Conservation (phyloP, 768 basidiomycete genomes). For the Amanita jacksonii region DNA sequence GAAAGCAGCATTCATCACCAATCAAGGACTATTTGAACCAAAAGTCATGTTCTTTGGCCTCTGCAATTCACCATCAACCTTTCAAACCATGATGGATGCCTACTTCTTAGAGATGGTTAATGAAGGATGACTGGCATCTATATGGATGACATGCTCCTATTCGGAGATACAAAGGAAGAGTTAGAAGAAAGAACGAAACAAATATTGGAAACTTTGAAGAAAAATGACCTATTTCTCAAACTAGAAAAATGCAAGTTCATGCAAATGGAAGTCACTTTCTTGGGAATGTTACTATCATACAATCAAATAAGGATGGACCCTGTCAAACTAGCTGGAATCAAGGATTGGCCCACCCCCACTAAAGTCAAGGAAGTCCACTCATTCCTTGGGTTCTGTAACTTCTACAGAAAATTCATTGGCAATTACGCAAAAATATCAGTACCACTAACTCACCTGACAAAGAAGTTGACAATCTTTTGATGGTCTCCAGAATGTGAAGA, state of each 20-base stretch:
- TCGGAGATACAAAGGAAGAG: background rate
- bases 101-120: slow-evolving; percentile 13
- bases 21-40: slow-evolving; percentile 13
- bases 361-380: slow-evolving; percentile 23
- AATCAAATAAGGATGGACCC: slow-evolving; percentile 26
- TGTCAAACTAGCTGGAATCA: slow-evolving; percentile 25
- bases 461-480: slow-evolving; percentile 17
- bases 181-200: background rate
- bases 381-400: slow-evolving; percentile 36
- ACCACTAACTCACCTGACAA: slow-evolving; percentile 19
- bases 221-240: background rate
- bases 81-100: slow-evolving; percentile 32
- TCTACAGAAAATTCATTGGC: slow-evolving; percentile 25
- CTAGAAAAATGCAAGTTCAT: background rate
- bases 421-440: slow-evolving; percentile 20
- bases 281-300: slow-evolving; percentile 23
- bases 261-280: slow-evolving; percentile 15
- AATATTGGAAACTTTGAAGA: background rate
- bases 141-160: slow-evolving; percentile 18
- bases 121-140: slow-evolving; percentile 24
- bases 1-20: slow-evolving; percentile 32
- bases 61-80: slow-evolving; percentile 19
- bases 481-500: slow-evolving; percentile 16
- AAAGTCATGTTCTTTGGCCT: slow-evolving; percentile 14
- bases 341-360: slow-evolving; percentile 27